Conservation (phyloP, 2,329 filamentous ascomycete species). For the Periconia sp. region DNA sequence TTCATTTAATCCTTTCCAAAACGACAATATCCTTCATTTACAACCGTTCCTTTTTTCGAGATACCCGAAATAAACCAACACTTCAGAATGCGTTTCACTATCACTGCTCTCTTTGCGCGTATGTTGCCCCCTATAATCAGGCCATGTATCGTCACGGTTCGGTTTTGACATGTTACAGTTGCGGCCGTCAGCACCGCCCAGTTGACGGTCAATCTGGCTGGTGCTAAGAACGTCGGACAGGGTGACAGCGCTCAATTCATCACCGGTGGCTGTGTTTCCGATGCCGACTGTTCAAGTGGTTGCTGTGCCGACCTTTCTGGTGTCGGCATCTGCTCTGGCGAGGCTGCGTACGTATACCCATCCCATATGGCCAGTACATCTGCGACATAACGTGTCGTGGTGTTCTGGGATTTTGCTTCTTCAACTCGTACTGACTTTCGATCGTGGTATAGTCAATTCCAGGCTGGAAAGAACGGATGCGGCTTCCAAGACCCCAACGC, state of each 20-base stretch:
- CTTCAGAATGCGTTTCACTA: constrained; percentile 22
- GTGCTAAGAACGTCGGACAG: constrained; percentile 27
- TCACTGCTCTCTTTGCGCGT: constrained; percentile 18
- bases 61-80: background rate
- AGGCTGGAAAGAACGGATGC: constrained; percentile 36
- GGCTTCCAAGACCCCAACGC: constrained; percentile 33
- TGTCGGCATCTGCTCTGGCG: constrained; percentile 30
- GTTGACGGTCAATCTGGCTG: constrained; percentile 30
- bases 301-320: constrained; percentile 29
- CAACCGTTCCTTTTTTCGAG: background rate
- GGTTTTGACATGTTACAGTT: constrained; percentile 1
- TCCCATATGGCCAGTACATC: no score
- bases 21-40: background rate
- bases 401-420: no score
- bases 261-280: constrained; percentile 30
- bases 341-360: constrained; percentile 13
- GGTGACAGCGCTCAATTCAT: constrained; percentile 34
- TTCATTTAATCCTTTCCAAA: constrained; percentile 5
- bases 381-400: no score
- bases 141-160: no score
- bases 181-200: constrained; percentile 13
- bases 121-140: background rate
- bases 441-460: constrained; percentile 4
- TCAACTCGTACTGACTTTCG: no score
- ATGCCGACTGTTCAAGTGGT: constrained; percentile 30